Evolutionary conservation across 2,329 filamentous ascomycete species (phyloP), one percentile per base, ranked within the genome.

Genomic region (Colletotrichum sp.): DNA sequence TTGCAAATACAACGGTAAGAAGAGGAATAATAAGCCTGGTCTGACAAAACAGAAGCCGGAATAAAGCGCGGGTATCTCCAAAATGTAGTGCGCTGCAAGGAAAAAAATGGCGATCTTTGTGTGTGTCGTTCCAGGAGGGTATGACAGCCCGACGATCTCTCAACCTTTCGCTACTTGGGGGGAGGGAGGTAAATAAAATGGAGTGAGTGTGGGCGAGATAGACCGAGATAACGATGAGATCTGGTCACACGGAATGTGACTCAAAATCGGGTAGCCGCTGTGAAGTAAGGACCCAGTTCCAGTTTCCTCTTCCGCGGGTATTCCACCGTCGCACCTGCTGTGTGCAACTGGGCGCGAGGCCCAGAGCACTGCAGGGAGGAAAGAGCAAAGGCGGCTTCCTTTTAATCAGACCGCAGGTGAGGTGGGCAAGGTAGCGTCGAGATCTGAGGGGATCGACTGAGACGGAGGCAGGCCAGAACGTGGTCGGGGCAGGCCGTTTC

Each of bases 31-130:
- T n/a, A 62, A 52, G 34, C 5, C 10, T 67, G n/a, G 44, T 13
- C 60, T 30, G 44, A 49, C 30, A 26, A 39, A 8, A 32, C 44
- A 30, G 63, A 59, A 64, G 32, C 55, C 44, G n/a, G 34, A 71
- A 52, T 21, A 39, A 74, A 52, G 57, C 70, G 74, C 71, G 74
- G 74, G 70, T 74, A 76, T 76, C 74, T 76, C 71, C 73, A 32
- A 60, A 59, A 57, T 12, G 49, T 74, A 30, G 49, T 74, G 70
- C 70, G 71, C 74, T 74, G 21, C 44, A 44, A 68, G 16, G 55
- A 39, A 71, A 39, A 34, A 65, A 49, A 34, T 8, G 28, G 21
- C 12, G 16, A 49, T 32, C 30, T 64, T 55, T 49, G 59, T 32
- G 18, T 66, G 30, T 36, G 72, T 67, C 30, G 39, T 26, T 26